Evolutionary conservation across 1,284 basidiomycete genomes (phyloP).

Genomic region (Hemileia vastatrix): DNA sequence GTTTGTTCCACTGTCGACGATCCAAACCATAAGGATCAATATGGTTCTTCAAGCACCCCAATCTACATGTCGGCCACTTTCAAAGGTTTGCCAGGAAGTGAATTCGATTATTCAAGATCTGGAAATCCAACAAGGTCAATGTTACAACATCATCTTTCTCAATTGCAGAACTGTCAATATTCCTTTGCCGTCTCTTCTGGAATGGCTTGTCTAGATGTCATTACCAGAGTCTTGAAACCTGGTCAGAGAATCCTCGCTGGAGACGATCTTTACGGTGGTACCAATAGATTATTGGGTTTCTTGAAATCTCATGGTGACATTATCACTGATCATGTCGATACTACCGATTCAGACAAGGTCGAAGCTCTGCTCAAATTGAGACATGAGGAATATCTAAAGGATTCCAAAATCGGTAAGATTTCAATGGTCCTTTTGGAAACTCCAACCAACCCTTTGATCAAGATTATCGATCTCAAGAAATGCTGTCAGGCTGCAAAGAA

Average conservation of each 20-base stretch:
- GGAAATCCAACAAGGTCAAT: constrained; percentile 78
- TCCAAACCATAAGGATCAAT: constrained; percentile 81
- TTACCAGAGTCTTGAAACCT: constrained; percentile 83
- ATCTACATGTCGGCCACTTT: constrained; percentile 98
- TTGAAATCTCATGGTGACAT: constrained; percentile 78
- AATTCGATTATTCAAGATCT: constrained; percentile 77
- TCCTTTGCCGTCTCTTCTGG: constrained; percentile 87
- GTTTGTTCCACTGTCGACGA: constrained; percentile 81
- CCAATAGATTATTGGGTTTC: constrained; percentile 81
- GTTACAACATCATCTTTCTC: constrained; percentile 81
- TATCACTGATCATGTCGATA: constrained; percentile 85
- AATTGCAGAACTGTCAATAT: constrained; percentile 78
- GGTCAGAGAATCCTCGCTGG: constrained; percentile 91
- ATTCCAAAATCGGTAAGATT: constrained; percentile 53
- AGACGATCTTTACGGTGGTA: constrained; percentile 91
- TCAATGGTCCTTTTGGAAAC: constrained; percentile 91
- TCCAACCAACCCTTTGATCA: constrained; percentile 92
- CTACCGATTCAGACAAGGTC: constrained; percentile 64
- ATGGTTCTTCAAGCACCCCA: constrained; percentile 83
- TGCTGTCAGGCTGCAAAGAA: constrained; percentile 36
- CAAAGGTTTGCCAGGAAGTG: constrained; percentile 81
- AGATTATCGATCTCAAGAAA: constrained; percentile 78
- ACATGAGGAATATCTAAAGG: constrained; percentile 40
- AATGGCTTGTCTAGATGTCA: constrained; percentile 97
- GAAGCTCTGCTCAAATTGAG: constrained; percentile 40